These are phyloP conservation scores for Triticum turgidum DNA, from an alignment of 176 grass and related monocot genomes.

Conservation along the genomic window DNA sequence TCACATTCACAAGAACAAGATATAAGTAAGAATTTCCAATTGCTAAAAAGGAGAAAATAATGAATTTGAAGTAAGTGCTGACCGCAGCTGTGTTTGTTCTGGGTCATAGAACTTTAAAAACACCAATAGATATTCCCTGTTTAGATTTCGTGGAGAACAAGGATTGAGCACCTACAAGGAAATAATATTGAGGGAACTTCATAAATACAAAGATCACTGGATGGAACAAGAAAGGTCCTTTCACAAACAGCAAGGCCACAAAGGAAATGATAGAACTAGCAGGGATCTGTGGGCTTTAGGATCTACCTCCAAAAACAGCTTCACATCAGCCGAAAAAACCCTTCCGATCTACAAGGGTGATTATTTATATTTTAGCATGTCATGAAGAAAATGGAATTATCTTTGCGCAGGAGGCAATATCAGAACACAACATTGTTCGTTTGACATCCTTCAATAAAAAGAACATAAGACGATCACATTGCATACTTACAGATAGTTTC, in stretches of 20 bases:
- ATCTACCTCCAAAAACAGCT: too few species aligned
- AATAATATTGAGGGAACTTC: not conserved
- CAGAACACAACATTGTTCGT: too few species aligned
- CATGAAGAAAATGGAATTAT: too few species aligned
- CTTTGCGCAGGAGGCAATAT: too few species aligned
- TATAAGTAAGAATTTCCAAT: not conserved
- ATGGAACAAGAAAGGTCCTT: not conserved
- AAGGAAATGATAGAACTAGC: not conserved
- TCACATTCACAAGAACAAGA: not conserved
- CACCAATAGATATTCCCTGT: slow-evolving; percentile 32
- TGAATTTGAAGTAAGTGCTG: not conserved
- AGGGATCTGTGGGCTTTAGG: not conserved
- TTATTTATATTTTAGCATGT: not conserved
- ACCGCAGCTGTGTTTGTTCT: slow-evolving; percentile 37
- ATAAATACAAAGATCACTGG: not conserved
- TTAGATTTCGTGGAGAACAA: not conserved
- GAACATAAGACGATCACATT: not conserved
- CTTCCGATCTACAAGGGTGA: slow-evolving; percentile 12
- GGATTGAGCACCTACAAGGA: not conserved
- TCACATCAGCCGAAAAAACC: not conserved
- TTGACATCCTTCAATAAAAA: not conserved
- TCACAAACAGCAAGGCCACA: not conserved
- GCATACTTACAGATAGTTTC: not conserved
- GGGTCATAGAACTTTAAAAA: slow-evolving; percentile 58
- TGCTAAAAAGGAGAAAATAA: not conserved